phyloP scores from a whole-genome alignment of 2,329 filamentous ascomycete species.

The Claviceps africana region DNA sequence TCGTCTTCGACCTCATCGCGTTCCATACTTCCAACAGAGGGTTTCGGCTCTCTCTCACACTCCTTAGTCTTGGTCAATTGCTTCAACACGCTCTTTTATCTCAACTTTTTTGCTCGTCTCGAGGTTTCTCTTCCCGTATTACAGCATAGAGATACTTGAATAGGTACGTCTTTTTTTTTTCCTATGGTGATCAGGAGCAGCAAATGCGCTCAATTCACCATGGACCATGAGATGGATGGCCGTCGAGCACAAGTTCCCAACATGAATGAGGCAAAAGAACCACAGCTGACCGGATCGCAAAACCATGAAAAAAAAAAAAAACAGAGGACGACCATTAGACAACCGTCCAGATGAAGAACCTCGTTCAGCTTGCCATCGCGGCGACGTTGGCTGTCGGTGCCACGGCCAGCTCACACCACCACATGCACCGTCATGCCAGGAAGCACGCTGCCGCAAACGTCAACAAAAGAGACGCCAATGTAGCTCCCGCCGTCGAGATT shows the following conservation, averaged over 20 bases:
- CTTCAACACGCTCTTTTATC: constrained; percentile 17
- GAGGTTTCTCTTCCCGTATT: background rate
- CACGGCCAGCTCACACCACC: constrained; percentile 46
- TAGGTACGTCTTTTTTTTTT: background rate
- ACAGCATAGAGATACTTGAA: background rate
- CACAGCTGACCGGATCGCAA: background rate
- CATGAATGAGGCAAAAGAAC: background rate
- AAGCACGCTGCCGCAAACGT: constrained; percentile 34
- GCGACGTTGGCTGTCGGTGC: constrained; percentile 37
- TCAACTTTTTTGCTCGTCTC: constrained; percentile 16
- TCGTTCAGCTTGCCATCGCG: constrained; percentile 34
- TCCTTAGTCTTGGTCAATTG: constrained; percentile 26
- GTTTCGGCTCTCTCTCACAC: constrained; percentile 39
- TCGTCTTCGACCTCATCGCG: constrained; percentile 14
- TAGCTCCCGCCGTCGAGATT: constrained; percentile 48
- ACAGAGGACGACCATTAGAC: background rate
- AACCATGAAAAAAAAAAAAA: background rate
- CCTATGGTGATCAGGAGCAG: background rate
- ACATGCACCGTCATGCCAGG: constrained; percentile 44
- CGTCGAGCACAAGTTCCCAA: background rate
- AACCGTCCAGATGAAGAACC: constrained; percentile 7
- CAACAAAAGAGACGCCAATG: constrained; percentile 32
- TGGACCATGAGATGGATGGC: background rate
- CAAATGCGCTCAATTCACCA: too few relatives aligned
- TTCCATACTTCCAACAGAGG: constrained; percentile 38